Evolutionary conservation across 345 rosid genomes (phyloP), one percentile per base, ranked within the genome.

Genomic region (Aegle marmelos): DNA sequence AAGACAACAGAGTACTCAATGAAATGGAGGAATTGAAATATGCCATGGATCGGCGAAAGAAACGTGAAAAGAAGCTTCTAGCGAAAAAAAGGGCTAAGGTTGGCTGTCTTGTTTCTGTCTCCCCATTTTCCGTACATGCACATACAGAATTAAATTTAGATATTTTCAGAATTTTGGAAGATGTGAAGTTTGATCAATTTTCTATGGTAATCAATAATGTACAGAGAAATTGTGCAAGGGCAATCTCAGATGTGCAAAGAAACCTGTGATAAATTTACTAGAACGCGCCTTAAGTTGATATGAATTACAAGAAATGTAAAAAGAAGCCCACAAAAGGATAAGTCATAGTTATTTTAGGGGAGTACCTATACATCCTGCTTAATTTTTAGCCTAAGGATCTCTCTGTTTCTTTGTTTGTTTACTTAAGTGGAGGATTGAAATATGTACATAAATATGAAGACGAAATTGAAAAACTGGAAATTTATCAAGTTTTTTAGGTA

Each of bases 41-140:
- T 85, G 90, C 94, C 73, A 86, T 83, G 86, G 98, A 92, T 36
- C 89, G 82, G 70, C 92, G 85, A 88, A 96, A 92, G 91, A 96
- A 96, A 79, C 89, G 85, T 22, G 90, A 82, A 50, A 91, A 92
- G 85, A 96, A 92, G 84, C 81, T 89, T 75, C 77, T 87, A 67
- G 87, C 95, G 24, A 96, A 96, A 86, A 89, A 93, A 84, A 87
- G 79, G 64, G 93, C 93, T 30, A 94, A 96, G 98, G 99, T 94
- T 82, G 78, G 68, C 70, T 24, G 58, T 45, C 21, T 68, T 65
- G 22, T 48, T 70, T 1, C 4, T 0, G 10, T 24, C 10, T n/a
- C 13, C n/a, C 33, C 48, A 16, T 45, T 24, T 30, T 63, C 9
- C 10, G 25, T 70, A 7, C 17, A 34, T 8, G 66, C 30, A 60